phyloP scores from a whole-genome alignment of 2,329 filamentous ascomycete species.

The Metarhizium humberi region DNA sequence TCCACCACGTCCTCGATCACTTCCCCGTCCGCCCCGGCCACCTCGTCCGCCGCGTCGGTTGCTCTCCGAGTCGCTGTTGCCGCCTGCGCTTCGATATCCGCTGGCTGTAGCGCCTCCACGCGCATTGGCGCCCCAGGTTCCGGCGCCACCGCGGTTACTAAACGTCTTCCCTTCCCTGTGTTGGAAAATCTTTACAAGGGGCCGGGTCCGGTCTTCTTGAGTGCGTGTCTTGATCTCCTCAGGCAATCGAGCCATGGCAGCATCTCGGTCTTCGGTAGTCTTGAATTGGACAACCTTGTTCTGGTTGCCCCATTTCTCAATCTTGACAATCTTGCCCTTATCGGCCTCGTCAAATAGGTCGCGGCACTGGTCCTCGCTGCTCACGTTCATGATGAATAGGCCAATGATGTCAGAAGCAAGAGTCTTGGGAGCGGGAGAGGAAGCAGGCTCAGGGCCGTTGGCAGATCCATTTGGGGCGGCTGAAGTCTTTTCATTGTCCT shows the following conservation, averaged over 20 bases:
- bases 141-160: conserved; percentile 52
- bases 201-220: conserved; percentile 65
- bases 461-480: conserved; percentile 43
- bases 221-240: conserved; percentile 66
- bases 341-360: conserved; percentile 79
- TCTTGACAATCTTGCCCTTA: conserved; percentile 65
- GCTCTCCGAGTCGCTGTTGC: conserved; percentile 60
- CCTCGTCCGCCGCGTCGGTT: conserved; percentile 48
- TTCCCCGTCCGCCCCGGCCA: conserved; percentile 47
- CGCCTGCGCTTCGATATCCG: conserved; percentile 76
- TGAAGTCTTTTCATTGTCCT: conserved; percentile 48
- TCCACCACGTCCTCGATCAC: conserved; percentile 47
- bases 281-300: conserved; percentile 85
- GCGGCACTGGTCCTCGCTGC: conserved; percentile 71
- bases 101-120: conserved; percentile 52
- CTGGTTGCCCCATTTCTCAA: conserved; percentile 69
- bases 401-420: conserved; percentile 62
- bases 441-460: conserved; percentile 40
- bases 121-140: conserved; percentile 57
- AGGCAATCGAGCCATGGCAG: conserved; percentile 64
- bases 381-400: conserved; percentile 83
- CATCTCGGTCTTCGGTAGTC: conserved; percentile 68
- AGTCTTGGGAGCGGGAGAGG: conserved; percentile 52
- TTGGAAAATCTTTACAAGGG: conserved; percentile 75
- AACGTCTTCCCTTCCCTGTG: conserved; percentile 51